Evolutionary conservation across 768 basidiomycete genomes (phyloP), one percentile per base, ranked within the genome.

Genomic region (Pholiota conissans): DNA sequence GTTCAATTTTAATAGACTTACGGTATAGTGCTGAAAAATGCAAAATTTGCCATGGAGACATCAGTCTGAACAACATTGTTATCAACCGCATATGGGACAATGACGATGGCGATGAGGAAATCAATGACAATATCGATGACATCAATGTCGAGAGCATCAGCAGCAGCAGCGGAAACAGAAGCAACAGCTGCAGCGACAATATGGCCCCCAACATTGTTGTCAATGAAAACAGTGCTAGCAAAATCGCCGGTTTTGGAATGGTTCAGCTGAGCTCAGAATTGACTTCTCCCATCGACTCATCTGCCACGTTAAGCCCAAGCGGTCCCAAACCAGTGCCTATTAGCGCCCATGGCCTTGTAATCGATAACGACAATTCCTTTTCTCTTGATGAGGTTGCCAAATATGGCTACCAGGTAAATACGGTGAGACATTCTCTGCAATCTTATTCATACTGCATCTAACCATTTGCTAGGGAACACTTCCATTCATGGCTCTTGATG

Each of bases 21-120:
- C 14, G 34, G 49, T 50, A 50, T 50, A 50, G 49, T 18, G 49
- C 49, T 50, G 49, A 50, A 50, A 50, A 26, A 50, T 50, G 29
- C 30, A 7, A 32, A 30, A n/a, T 50, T 50, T 50, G 49, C 49
- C 49, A 50, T 16, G 49, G 49, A 13, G 49, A 50, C 20, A 50
- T 50, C 29, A 50, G 49, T 30, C 28, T 50, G 29, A 32, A 32
- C 2, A 50, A 50, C n/a, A 50, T 50, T 24, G 28, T 34, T 10
- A 50, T 50, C 28, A 50, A 50, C 10, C 9, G 30, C 1, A 34
- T 32, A 28, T 50, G 49, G 49, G 29, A 30, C 49, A 30, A 50
- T 50, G 28, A 50, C 28, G 22, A 50, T 11, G 28, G 34, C 20
- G 22, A 50, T 18, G 28, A 30, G 5, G 49, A 34, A 11, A 18